Percentiles rank a stretch among this genome's conserved stretches.
These are phyloP conservation scores for Hyphodiscus sp. DNA, from an alignment of 2,329 filamentous ascomycete genomes.

Conservation along the genomic window DNA sequence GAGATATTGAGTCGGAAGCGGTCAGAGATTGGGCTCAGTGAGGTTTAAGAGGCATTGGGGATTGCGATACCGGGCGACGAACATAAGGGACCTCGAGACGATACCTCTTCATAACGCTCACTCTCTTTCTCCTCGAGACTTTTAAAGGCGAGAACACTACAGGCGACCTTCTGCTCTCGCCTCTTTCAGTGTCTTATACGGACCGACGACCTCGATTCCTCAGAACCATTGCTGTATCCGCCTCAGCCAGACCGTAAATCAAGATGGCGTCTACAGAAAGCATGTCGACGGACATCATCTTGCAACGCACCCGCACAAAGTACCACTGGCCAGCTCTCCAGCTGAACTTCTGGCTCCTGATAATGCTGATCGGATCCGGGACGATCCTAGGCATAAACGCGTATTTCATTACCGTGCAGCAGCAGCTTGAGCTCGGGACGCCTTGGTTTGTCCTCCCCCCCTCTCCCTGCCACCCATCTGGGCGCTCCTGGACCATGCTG, in stretches of 20 bases:
- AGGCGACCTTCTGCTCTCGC: too few species aligned
- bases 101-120: neutral
- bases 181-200: too few species aligned
- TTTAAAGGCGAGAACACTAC: too few species aligned
- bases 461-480: neutral
- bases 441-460: conserved; percentile 47
- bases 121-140: neutral
- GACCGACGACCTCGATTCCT: too few species aligned
- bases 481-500: neutral
- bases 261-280: conserved; percentile 24
- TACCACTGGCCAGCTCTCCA: conserved; percentile 66
- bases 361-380: conserved; percentile 54
- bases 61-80: neutral
- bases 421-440: conserved; percentile 45
- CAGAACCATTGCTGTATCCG: too few species aligned
- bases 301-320: conserved; percentile 25
- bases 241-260: too few species aligned
- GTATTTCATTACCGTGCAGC: conserved; percentile 53
- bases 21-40: neutral
- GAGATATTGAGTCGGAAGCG: neutral
- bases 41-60: neutral
- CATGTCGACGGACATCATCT: conserved; percentile 22
- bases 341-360: conserved; percentile 60
- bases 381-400: conserved; percentile 56
- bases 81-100: neutral